A percentile compares a stretch with the other conserved stretches of the same genome.
Evolutionary conservation across 192 early-diverging fungal species (phyloP).

Genomic region (Globomyces pollinis-pini): DNA sequence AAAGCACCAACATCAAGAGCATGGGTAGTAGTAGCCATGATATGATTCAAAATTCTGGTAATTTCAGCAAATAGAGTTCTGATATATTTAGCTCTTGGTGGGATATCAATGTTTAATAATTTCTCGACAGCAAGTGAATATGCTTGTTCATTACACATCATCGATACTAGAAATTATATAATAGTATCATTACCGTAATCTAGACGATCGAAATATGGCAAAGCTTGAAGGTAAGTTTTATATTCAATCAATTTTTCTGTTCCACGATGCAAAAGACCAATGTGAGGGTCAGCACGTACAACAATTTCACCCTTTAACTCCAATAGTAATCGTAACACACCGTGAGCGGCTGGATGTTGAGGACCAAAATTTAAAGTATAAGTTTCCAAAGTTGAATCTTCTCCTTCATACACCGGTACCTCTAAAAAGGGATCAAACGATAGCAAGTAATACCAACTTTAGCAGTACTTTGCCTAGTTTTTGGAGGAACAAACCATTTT

Average conservation of each 20-base stretch:
- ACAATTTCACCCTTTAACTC: slow-evolving; percentile 91
- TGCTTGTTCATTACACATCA: slow-evolving; percentile 99
- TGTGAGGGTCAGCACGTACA: slow-evolving; percentile 89
- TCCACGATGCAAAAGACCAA: slow-evolving; percentile 94
- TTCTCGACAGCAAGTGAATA: slow-evolving; percentile 98
- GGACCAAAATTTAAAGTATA: slow-evolving; percentile 99
- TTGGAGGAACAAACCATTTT: slow-evolving; percentile 52
- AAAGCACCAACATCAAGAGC: slow-evolving; percentile 97
- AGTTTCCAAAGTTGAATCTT: slow-evolving; percentile 51
- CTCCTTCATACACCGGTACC: slow-evolving; percentile 33
- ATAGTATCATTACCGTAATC: slow-evolving; percentile 77
- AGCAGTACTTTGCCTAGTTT: slow-evolving; percentile 33
- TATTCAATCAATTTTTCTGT: slow-evolving; percentile 99
- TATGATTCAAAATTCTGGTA: slow-evolving; percentile 95
- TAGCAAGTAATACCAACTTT: no score
- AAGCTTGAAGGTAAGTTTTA: slow-evolving; percentile 95
- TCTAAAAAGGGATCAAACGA: no score
- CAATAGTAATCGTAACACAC: slow-evolving; percentile 85
- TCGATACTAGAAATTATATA: slow-evolving; percentile 54
- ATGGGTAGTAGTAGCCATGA: slow-evolving; percentile 94
- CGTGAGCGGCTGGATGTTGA: slow-evolving; percentile 99
- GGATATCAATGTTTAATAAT: slow-evolving; percentile 94
- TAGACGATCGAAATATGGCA: slow-evolving; percentile 97
- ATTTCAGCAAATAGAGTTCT: slow-evolving; percentile 97
- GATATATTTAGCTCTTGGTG: slow-evolving; percentile 85